Conservation (phyloP, 2,329 filamentous ascomycete genomes). For the Neofusicoccum umdonicola region DNA sequence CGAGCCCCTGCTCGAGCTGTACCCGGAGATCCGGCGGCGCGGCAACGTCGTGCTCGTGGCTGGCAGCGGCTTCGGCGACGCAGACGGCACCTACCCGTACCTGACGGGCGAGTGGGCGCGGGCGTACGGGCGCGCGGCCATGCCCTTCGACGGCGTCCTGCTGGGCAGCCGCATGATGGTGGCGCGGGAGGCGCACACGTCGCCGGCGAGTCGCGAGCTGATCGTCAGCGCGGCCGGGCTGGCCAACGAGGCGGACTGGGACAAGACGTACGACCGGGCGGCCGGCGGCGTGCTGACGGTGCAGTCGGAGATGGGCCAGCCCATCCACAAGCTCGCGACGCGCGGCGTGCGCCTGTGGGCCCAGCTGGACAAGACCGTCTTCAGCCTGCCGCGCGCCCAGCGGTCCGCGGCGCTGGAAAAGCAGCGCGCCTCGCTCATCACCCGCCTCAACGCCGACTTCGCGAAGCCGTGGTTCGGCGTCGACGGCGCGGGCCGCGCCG, state of each 20-base stretch:
- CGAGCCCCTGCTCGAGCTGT: conserved; percentile 87
- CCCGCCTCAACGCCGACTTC: conserved; percentile 93
- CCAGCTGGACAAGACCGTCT: conserved; percentile 95
- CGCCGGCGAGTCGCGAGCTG: conserved; percentile 70
- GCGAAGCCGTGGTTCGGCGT: conserved; percentile 87
- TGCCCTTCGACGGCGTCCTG: conserved; percentile 91
- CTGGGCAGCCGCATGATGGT: conserved; percentile 96
- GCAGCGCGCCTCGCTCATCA: conserved; percentile 85
- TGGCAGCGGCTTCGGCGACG: conserved; percentile 86
- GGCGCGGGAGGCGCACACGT: conserved; percentile 85
- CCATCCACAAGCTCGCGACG: conserved; percentile 93
- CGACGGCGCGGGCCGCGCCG: conserved; percentile 69
- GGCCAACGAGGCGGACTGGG: conserved; percentile 74
- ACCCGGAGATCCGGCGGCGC: conserved; percentile 78
- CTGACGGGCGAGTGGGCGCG: conserved; percentile 87
- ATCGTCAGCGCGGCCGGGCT: conserved; percentile 81
- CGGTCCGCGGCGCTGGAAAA: conserved; percentile 84
- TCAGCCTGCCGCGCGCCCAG: conserved; percentile 50
- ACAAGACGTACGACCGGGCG: conserved; percentile 75
- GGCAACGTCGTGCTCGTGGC: conserved; percentile 86
- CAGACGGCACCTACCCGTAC: conserved; percentile 90
- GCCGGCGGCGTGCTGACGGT: conserved; percentile 72
- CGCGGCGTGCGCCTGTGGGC: conserved; percentile 90
- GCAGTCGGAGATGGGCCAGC: conserved; percentile 93
- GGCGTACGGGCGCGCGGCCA: conserved; percentile 78